These are phyloP conservation scores for Pyrenochaeta sp. DNA, from an alignment of 2,329 filamentous ascomycete genomes.

Conservation along the genomic window DNA sequence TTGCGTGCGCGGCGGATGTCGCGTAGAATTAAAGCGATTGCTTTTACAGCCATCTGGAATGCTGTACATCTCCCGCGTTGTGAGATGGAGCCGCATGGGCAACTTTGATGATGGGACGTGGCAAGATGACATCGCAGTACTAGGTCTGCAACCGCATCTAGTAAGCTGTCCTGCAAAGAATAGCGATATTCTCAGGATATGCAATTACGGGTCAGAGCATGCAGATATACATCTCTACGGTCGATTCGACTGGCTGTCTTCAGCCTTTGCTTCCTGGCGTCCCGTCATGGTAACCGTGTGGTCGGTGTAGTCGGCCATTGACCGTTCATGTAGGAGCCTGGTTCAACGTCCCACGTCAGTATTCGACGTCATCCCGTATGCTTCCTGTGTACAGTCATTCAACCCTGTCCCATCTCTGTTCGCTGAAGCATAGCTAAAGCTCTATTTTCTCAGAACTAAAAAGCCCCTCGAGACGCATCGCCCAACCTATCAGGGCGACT, in stretches of 20 bases:
- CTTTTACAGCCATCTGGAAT: background rate
- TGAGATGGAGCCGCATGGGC: background rate
- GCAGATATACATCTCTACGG: background rate
- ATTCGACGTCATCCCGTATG: too few relatives aligned
- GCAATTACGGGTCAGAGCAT: background rate
- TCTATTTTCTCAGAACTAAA: too few relatives aligned
- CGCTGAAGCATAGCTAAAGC: too few relatives aligned
- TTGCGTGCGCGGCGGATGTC: background rate
- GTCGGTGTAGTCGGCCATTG: too few relatives aligned
- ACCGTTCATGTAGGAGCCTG: too few relatives aligned
- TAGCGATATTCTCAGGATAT: background rate
- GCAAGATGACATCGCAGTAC: background rate
- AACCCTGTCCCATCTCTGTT: too few relatives aligned
- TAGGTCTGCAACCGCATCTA: background rate
- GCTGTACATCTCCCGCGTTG: background rate
- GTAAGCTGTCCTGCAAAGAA: background rate
- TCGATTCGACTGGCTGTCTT: background rate
- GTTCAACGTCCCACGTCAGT: too few relatives aligned
- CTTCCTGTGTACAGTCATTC: too few relatives aligned
- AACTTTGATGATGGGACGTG: background rate
- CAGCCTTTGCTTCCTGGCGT: too few relatives aligned
- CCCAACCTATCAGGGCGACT: too few relatives aligned
- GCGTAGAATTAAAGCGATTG: background rate
- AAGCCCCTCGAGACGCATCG: too few relatives aligned
- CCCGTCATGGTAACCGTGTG: too few relatives aligned